Conservation (phyloP, 148 eudicot species). For the Dianthus caryophyllus region DNA sequence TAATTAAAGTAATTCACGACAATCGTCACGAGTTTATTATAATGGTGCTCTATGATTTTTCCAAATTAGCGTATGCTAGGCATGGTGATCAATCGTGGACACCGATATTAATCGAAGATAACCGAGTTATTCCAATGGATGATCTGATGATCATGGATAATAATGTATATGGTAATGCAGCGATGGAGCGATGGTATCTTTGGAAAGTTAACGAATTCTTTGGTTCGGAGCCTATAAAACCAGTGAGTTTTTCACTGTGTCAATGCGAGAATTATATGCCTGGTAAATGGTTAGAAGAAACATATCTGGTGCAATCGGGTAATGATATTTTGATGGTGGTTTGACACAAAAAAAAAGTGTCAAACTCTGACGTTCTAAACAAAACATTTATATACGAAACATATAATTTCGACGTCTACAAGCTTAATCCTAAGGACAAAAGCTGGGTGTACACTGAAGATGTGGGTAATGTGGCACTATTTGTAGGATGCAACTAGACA, state of each 20-base stretch:
- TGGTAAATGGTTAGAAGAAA: background rate
- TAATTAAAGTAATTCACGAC: background rate
- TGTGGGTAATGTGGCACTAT: background rate
- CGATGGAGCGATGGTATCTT: background rate
- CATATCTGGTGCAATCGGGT: background rate
- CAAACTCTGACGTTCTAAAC: background rate
- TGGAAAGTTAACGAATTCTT: conserved; percentile 4
- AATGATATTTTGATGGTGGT: background rate
- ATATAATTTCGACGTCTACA: background rate
- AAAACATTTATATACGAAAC: background rate
- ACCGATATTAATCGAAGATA: background rate
- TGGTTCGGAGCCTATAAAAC: background rate
- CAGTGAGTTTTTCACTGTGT: background rate
- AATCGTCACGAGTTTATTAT: background rate
- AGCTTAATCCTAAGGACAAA: background rate
- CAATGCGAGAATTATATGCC: background rate
- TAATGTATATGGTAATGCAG: background rate
- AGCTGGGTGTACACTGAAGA: background rate
- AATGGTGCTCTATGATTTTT: background rate
- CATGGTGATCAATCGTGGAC: conserved; percentile 2
- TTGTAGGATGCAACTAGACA: too few relatives aligned
- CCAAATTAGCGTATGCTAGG: background rate
- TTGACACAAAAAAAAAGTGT: background rate
- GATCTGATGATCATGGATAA: background rate
- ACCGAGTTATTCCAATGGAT: background rate